These are phyloP conservation scores for Phialophora verrucosa DNA, from an alignment of 2,329 filamentous ascomycete genomes.

Conservation along the genomic window DNA sequence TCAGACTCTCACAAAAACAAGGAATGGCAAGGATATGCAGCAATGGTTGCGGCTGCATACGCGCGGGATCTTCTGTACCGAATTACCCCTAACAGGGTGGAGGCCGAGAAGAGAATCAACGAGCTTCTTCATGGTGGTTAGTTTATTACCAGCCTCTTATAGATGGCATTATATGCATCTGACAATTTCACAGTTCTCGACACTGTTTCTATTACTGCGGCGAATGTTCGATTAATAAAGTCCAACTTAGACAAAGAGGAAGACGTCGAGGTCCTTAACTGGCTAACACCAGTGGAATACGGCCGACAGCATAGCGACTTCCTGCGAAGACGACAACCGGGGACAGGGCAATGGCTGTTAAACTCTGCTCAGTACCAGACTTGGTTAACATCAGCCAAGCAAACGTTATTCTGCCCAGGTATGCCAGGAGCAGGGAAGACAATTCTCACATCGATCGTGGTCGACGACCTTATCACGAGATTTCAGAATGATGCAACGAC, in stretches of 20 bases:
- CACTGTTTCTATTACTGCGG: too few relatives aligned
- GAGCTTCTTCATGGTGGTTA: not conserved
- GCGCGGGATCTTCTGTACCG: constrained; percentile 18
- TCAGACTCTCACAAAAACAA: constrained; percentile 32
- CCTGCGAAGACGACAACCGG: constrained; percentile 45
- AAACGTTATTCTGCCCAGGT: constrained; percentile 55
- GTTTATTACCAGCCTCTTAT: too few relatives aligned
- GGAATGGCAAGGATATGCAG: constrained; percentile 27
- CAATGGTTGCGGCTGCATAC: constrained; percentile 26
- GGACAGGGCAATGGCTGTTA: constrained; percentile 55
- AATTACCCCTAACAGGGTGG: not conserved
- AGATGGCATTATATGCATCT: too few relatives aligned
- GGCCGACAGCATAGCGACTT: constrained; percentile 47
- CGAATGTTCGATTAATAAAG: too few relatives aligned
- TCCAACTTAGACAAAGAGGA: not conserved
- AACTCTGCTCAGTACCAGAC: constrained; percentile 44
- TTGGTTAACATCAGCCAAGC: constrained; percentile 42
- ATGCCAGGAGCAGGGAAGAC: constrained; percentile 60
- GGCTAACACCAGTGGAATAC: constrained; percentile 41
- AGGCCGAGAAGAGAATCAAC: not conserved
- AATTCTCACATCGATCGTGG: constrained; percentile 50
- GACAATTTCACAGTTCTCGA: too few relatives aligned
- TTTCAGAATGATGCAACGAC: constrained; percentile 38
- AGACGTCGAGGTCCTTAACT: not conserved
- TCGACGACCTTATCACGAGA: constrained; percentile 47